Evolutionary conservation across 2,329 filamentous ascomycete species (phyloP).

Genomic region (Lasiodiplodia sp.): DNA sequence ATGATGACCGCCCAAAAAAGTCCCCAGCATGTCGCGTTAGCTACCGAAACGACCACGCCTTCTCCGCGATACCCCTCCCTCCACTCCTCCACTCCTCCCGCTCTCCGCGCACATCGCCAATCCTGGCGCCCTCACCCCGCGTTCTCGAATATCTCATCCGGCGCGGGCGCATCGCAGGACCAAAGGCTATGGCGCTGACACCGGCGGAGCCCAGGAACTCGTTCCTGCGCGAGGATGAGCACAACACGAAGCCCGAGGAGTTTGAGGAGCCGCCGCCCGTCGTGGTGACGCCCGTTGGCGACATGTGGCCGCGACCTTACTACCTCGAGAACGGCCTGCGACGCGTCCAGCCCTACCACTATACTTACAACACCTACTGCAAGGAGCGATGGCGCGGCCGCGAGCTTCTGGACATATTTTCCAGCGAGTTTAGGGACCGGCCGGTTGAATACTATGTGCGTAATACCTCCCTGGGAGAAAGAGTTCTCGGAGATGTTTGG

Average conservation of each 20-base stretch:
- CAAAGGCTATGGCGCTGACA: constrained; percentile 53
- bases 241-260: constrained; percentile 39
- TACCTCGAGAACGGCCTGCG: constrained; percentile 83
- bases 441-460: constrained; percentile 82
- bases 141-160: constrained; percentile 60
- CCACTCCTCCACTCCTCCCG: background rate
- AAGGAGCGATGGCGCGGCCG: constrained; percentile 92
- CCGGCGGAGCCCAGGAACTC: constrained; percentile 40
- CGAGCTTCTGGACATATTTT: constrained; percentile 84
- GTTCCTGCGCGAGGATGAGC: constrained; percentile 30
- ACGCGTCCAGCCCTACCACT: constrained; percentile 86
- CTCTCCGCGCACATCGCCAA: background rate
- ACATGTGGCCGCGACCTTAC: constrained; percentile 75
- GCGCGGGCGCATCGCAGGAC: constrained; percentile 51
- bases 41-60: background rate
- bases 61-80: background rate
- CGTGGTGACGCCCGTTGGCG: constrained; percentile 60
- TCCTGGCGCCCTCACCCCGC: constrained; percentile 60
- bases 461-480: background rate
- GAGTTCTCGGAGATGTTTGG: background rate
- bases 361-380: constrained; percentile 92
- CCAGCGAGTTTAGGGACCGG: constrained; percentile 89
- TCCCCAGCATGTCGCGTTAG: background rate
- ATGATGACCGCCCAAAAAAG: constrained; percentile 19
- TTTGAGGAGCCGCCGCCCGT: constrained; percentile 56